A percentile compares a stretch with the other conserved stretches of the same genome.
Evolutionary conservation across 306 rosid species (phyloP).

Genomic region (Fagus crenata): DNA sequence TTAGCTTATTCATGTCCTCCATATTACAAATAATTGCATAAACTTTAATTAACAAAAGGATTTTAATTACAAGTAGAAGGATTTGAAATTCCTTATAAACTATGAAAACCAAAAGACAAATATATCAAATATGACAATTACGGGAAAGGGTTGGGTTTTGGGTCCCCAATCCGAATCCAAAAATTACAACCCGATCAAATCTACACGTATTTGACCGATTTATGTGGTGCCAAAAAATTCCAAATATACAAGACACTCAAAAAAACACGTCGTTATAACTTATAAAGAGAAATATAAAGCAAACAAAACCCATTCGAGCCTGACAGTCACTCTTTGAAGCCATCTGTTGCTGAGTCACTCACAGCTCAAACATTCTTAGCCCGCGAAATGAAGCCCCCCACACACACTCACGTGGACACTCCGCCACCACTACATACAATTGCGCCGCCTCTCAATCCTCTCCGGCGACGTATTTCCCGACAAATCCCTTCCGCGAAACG

Average conservation of each 20-base stretch:
- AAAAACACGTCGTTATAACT: background rate
- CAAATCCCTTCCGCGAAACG: constrained; percentile 29
- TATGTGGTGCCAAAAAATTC: background rate
- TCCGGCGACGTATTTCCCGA: constrained; percentile 26
- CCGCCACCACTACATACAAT: constrained; percentile 33
- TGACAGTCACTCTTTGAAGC: background rate
- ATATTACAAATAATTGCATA: no score
- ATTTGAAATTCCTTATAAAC: no score
- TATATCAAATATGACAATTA: no score
- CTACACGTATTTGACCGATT: background rate
- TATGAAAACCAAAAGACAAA: no score
- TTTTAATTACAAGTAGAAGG: no score
- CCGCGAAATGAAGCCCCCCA: constrained; percentile 53
- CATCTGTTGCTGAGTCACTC: background rate
- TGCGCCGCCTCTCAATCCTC: constrained; percentile 18
- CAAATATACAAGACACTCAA: background rate
- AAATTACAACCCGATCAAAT: background rate
- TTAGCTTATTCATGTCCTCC: no score
- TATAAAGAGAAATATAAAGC: background rate
- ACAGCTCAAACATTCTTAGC: constrained; percentile 20
- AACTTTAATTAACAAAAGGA: no score
- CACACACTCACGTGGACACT: constrained; percentile 40
- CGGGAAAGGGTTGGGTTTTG: no score
- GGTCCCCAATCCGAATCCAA: no score
- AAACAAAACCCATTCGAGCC: background rate